Evolutionary conservation across 129 eudicot genomes (phyloP).

Genomic region (Pulicaria dysenterica): DNA sequence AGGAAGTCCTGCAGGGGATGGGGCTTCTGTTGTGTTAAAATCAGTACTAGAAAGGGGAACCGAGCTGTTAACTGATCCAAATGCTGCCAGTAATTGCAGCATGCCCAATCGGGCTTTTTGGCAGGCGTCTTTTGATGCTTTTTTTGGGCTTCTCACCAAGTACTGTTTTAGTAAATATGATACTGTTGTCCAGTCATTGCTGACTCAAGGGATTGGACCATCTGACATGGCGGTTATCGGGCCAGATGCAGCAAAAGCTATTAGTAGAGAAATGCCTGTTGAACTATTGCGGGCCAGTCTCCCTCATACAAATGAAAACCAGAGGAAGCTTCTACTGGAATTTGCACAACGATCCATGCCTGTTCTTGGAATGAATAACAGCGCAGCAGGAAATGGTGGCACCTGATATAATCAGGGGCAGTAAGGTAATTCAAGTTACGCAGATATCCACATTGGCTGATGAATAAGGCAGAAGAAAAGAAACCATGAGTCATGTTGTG

Average conservation of each 20-base stretch:
- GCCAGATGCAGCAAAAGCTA: constrained; percentile 71
- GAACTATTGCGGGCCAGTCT: constrained; percentile 93
- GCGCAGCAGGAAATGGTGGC: constrained; percentile 47
- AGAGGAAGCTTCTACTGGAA: constrained; percentile 63
- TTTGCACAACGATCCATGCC: constrained; percentile 85
- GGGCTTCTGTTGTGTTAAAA: constrained; percentile 70
- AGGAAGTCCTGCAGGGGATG: constrained; percentile 91
- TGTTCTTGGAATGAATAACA: constrained; percentile 37
- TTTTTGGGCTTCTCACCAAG: constrained; percentile 69
- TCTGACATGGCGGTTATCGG: constrained; percentile 50
- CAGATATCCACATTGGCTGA: constrained; percentile 6
- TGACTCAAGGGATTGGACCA: constrained; percentile 51
- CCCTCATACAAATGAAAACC: constrained; percentile 85
- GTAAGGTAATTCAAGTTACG: neutral
- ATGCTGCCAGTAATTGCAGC: constrained; percentile 55
- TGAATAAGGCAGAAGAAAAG: constrained; percentile 16
- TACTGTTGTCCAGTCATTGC: constrained; percentile 60
- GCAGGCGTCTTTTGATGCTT: constrained; percentile 98
- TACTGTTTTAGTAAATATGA: constrained; percentile 86
- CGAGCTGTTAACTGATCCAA: constrained; percentile 65
- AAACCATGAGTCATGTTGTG: constrained; percentile 13
- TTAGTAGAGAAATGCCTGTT: constrained; percentile 78
- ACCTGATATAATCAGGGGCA: constrained; percentile 16
- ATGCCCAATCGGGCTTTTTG: constrained; percentile 66
- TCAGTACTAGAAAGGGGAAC: constrained; percentile 85